Evolutionary conservation across 257 asterid species (phyloP).

Genomic region (Craterostigma plantagineum): DNA sequence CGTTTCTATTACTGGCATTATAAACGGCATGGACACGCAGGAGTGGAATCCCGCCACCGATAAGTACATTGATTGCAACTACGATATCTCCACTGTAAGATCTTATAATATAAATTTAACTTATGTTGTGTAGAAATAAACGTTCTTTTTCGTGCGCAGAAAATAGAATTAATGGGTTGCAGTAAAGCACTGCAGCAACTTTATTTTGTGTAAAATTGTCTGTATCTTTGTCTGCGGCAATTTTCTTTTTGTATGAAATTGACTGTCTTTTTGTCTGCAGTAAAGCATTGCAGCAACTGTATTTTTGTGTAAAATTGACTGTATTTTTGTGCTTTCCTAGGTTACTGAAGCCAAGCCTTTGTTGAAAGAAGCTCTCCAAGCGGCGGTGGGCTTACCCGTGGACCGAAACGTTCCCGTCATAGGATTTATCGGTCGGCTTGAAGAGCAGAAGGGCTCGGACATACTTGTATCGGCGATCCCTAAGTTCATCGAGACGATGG

Average conservation of each 20-base stretch:
- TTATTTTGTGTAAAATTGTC: too few species aligned
- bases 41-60: slow-evolving; percentile 94
- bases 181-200: too few species aligned
- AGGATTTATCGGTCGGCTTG: slow-evolving; percentile 95
- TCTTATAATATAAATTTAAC: too few species aligned
- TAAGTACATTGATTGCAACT: slow-evolving; percentile 46
- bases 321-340: too few species aligned
- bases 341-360: slow-evolving; percentile 67
- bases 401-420: slow-evolving; percentile 62
- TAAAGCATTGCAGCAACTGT: too few species aligned
- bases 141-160: too few species aligned
- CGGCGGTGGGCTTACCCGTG: slow-evolving; percentile 77
- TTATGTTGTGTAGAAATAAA: too few species aligned
- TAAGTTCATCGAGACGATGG: slow-evolving; percentile 38
- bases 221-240: too few species aligned
- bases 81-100: slow-evolving; percentile 62
- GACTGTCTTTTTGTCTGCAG: too few species aligned
- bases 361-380: slow-evolving; percentile 91
- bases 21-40: slow-evolving; percentile 80
- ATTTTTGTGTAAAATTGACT: too few species aligned
- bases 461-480: slow-evolving; percentile 77
- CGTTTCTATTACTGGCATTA: slow-evolving; percentile 38
- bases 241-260: too few species aligned
- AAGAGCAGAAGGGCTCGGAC: slow-evolving; percentile 96
- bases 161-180: too few species aligned